phyloP scores from a whole-genome alignment of 768 basidiomycete genomes.

The Serendipita indica region DNA sequence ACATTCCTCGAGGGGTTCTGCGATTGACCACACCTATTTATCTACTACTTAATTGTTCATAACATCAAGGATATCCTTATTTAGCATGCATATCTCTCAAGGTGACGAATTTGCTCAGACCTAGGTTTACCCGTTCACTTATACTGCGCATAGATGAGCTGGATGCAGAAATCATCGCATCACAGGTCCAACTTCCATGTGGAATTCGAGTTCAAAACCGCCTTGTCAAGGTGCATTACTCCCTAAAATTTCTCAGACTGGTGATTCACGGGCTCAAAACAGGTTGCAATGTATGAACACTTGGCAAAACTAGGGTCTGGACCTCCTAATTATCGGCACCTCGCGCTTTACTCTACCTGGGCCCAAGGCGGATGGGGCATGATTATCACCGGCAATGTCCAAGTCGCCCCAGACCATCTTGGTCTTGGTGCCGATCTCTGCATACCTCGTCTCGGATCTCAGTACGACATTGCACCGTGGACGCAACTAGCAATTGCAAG shows the following conservation, averaged over 20 bases:
- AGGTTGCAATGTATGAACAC: constrained; percentile 91
- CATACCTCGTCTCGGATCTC: constrained; percentile 27
- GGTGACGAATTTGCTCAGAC: neutral
- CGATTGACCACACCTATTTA: neutral
- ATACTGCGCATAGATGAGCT: neutral
- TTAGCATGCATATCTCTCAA: no score
- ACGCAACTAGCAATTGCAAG: constrained; percentile 34
- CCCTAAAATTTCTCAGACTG: neutral
- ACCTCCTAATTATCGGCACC: constrained; percentile 50
- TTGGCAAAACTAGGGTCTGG: constrained; percentile 51
- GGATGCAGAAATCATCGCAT: neutral
- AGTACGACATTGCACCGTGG: constrained; percentile 18
- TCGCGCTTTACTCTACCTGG: constrained; percentile 60
- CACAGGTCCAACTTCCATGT: neutral
- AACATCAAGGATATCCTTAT: neutral
- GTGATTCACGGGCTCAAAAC: neutral
- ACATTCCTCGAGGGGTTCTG: neutral
- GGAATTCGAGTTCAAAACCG: constrained; percentile 25
- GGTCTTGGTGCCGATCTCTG: constrained; percentile 57
- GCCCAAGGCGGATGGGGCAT: constrained; percentile 70
- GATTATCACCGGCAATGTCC: constrained; percentile 75
- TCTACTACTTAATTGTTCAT: neutral
- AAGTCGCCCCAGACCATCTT: constrained; percentile 48
- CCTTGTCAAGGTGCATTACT: constrained; percentile 30
- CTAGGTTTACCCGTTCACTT: neutral